Evolutionary conservation across 2,329 filamentous ascomycete genomes (phyloP), one percentile per base, ranked within the genome.

Genomic region (Lecanicillium sp.): DNA sequence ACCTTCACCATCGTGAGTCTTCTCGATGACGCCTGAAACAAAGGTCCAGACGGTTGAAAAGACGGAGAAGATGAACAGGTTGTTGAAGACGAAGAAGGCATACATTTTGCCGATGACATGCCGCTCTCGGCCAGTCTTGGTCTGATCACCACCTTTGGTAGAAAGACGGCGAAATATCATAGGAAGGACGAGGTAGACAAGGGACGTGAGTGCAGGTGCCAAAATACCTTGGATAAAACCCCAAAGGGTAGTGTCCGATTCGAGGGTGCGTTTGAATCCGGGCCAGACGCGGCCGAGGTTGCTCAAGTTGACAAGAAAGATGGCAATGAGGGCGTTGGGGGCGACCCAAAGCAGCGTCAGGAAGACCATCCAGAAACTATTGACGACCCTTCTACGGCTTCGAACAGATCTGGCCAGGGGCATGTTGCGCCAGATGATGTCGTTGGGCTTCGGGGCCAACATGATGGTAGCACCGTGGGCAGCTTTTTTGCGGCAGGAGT

Each of bases 11-110:
- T 13, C 11, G 7, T 4, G 59, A 0, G 77, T 77, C 32, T 72
- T 64, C 3, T 74, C 56, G 33, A 89, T 65, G 28, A 94, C 78
- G 4, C 68, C 68, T 1, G 79, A 65, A 8, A 88, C 68, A 51
- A 89, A 88, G 2, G 69, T 68, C 79, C 87, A 96, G 13, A 88
- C 64, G 2, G 86, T 80, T 32, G 85, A 87, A 60, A 97, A 97
- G 12, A 95, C 69, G 10, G 89, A 96, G 61, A 97, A 97, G 42
- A 97, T 81, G 48, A 98, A 69, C 40, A 98, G 63, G 56, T 97
- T 97, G 74, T 98, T 98, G 71, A 98, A 88, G 37, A 96, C 77
- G 61, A 98, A 98, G 66, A 98, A 98, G 14, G 85, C 76, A 62
- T 94, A 98, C 3, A 98, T 73, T 60, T 94, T 94, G 46, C 79